phyloP scores from a whole-genome alignment of 306 rosid species.

The Amphicarpaea edgeworthii region DNA sequence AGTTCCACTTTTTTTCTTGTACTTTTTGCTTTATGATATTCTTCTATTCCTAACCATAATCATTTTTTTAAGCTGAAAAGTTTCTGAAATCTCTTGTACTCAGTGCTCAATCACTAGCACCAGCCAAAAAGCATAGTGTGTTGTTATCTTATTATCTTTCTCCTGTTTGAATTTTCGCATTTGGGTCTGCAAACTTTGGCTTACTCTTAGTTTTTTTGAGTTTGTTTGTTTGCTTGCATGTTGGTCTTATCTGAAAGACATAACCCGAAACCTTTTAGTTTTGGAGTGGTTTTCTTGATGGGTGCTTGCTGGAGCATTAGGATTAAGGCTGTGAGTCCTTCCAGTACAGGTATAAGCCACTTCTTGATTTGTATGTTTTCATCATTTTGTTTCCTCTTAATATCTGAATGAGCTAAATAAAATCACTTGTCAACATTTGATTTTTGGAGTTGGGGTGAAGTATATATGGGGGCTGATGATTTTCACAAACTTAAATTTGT shows the following conservation, averaged over 20 bases:
- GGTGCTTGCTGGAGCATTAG: conserved; percentile 88
- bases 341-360: conserved; percentile 58
- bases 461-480: not conserved
- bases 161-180: conserved; percentile 36
- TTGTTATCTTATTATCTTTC: conserved; percentile 38
- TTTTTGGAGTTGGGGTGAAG: not conserved
- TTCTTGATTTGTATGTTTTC: conserved; percentile 18
- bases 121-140: conserved; percentile 36
- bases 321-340: conserved; percentile 70
- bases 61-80: conserved; percentile 38
- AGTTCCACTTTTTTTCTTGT: not conserved
- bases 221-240: conserved; percentile 30
- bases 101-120: conserved; percentile 49
- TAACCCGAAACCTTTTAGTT: conserved; percentile 29
- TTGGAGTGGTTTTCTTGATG: conserved; percentile 56
- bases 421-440: not conserved
- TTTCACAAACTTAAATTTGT: conserved; percentile 18
- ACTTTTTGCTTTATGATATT: conserved; percentile 21
- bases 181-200: conserved; percentile 9
- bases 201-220: conserved; percentile 26
- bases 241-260: conserved; percentile 41
- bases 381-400: conserved; percentile 18
- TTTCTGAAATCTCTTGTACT: conserved; percentile 24
- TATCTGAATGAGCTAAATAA: conserved; percentile 29
- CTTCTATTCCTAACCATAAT: conserved; percentile 40